Percentiles rank a stretch among this genome's conserved stretches.
These are phyloP conservation scores for Umbilicaria muhlenbergii DNA, from an alignment of 495 filamentous ascomycete genomes.

Conservation along the genomic window DNA sequence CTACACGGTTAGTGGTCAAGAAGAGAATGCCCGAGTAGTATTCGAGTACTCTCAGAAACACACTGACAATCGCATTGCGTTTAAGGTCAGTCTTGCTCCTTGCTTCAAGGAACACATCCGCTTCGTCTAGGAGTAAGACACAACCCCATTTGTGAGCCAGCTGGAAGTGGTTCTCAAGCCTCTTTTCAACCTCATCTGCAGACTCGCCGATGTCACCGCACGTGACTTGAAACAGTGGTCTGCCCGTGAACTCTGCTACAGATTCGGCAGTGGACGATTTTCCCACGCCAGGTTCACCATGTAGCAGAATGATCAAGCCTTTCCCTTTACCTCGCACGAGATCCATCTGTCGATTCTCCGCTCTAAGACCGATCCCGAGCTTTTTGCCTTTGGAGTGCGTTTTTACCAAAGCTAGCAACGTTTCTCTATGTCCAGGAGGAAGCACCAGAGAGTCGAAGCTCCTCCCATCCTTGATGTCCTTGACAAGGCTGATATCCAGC, in stretches of 20 bases:
- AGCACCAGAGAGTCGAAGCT: no score
- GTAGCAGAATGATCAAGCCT: slow-evolving; percentile 40
- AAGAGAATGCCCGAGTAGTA: slow-evolving; percentile 44
- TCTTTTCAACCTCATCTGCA: slow-evolving; percentile 22
- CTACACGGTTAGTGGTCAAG: slow-evolving; percentile 36
- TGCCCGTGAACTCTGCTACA: background rate
- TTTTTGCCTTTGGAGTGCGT: no score
- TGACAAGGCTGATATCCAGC: no score
- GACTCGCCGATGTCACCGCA: slow-evolving; percentile 23
- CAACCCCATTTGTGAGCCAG: slow-evolving; percentile 31
- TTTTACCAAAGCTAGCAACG: no score
- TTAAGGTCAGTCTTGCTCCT: slow-evolving; percentile 23
- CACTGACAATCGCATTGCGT: slow-evolving; percentile 31
- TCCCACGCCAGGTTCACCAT: slow-evolving; percentile 40
- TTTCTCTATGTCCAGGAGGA: no score
- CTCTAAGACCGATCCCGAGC: no score
- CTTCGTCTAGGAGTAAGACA: slow-evolving; percentile 40
- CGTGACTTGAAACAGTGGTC: slow-evolving; percentile 14
- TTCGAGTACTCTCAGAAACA: slow-evolving; percentile 38
- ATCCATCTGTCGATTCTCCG: slow-evolving; percentile 14
- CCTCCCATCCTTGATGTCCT: no score
- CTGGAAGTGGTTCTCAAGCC: slow-evolving; percentile 24
- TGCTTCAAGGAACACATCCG: slow-evolving; percentile 39
- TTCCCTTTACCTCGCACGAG: slow-evolving; percentile 38
- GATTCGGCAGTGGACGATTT: slow-evolving; percentile 17